A percentile compares a stretch with the other conserved stretches of the same genome.
phyloP scores from a whole-genome alignment of 345 rosid genomes.

The Abelmoschus esculentus region DNA sequence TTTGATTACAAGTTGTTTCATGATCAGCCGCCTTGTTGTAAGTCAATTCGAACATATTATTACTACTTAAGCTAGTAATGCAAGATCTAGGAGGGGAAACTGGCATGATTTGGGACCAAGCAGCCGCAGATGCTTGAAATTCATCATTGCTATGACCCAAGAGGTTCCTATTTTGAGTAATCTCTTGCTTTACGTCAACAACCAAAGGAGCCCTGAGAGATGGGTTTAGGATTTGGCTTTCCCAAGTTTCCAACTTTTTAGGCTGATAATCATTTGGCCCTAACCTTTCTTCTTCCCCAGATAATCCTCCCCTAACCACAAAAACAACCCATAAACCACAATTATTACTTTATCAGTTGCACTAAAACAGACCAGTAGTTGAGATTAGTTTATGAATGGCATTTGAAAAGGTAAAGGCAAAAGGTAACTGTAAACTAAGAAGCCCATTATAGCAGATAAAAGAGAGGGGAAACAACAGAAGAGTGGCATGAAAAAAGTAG shows the following conservation, averaged over 20 bases:
- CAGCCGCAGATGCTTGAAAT: slow-evolving; percentile 20
- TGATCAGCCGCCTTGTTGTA: slow-evolving; percentile 17
- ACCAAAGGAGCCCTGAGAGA: slow-evolving; percentile 8
- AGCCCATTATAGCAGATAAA: too few species aligned
- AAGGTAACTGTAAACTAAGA: too few species aligned
- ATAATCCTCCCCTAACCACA: slow-evolving; percentile 33
- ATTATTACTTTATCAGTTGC: too few species aligned
- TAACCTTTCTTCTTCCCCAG: slow-evolving; percentile 32
- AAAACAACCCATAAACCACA: background rate
- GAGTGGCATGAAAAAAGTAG: background rate
- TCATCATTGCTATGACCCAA: slow-evolving; percentile 28
- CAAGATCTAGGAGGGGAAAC: slow-evolving; percentile 45
- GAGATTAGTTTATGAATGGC: too few species aligned
- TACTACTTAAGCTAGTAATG: slow-evolving; percentile 29
- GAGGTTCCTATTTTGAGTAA: slow-evolving; percentile 24
- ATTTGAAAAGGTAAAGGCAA: too few species aligned
- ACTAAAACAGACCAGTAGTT: too few species aligned
- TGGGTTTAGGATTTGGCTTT: slow-evolving; percentile 32
- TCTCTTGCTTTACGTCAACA: slow-evolving; percentile 38
- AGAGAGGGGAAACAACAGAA: too few species aligned
- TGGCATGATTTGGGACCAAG: slow-evolving; percentile 25
- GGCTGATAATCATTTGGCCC: slow-evolving; percentile 23
- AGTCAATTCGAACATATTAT: slow-evolving; percentile 36
- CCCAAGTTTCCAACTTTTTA: slow-evolving; percentile 33
- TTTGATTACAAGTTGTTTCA: slow-evolving; percentile 12